Evolutionary conservation across 768 basidiomycete species (phyloP).

Genomic region (Kwoniella dendrophila): DNA sequence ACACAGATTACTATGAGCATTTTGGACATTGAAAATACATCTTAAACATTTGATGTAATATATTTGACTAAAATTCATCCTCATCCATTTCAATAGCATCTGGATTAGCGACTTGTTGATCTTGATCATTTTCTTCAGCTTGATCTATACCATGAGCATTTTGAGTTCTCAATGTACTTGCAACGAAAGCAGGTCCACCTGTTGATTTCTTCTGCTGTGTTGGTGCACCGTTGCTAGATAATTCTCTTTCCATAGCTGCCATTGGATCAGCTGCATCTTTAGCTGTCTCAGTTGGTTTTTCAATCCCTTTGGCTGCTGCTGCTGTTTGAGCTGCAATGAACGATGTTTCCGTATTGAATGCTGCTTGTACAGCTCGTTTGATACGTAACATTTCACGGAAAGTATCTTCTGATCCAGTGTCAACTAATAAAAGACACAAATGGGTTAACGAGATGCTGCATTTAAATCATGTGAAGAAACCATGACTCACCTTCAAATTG

Average conservation of each 20-base stretch:
- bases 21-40: not conserved
- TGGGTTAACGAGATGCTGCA: not conserved
- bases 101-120: slow-evolving; percentile 56
- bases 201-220: slow-evolving; percentile 8
- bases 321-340: slow-evolving; percentile 89
- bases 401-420: slow-evolving; percentile 97
- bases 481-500: slow-evolving; percentile 71
- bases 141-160: slow-evolving; percentile 57
- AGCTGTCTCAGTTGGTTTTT: slow-evolving; percentile 60
- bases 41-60: not conserved
- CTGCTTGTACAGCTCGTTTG: slow-evolving; percentile 96
- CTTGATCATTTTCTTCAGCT: slow-evolving; percentile 61
- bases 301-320: slow-evolving; percentile 65
- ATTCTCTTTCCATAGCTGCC: slow-evolving; percentile 65
- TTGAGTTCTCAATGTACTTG: slow-evolving; percentile 40
- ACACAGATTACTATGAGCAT: too few species aligned
- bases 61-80: slow-evolving; percentile 48
- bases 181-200: slow-evolving; percentile 48
- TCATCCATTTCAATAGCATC: slow-evolving; percentile 57
- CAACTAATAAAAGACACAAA: slow-evolving; percentile 59
- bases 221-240: slow-evolving; percentile 15
- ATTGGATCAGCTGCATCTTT: slow-evolving; percentile 68
- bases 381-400: slow-evolving; percentile 76
- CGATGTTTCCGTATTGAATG: slow-evolving; percentile 86
- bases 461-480: not conserved